A percentile compares a stretch with the other conserved stretches of the same genome.
phyloP scores from a whole-genome alignment of 805 yeast genomes.

The Lipomyces starkeyi region DNA sequence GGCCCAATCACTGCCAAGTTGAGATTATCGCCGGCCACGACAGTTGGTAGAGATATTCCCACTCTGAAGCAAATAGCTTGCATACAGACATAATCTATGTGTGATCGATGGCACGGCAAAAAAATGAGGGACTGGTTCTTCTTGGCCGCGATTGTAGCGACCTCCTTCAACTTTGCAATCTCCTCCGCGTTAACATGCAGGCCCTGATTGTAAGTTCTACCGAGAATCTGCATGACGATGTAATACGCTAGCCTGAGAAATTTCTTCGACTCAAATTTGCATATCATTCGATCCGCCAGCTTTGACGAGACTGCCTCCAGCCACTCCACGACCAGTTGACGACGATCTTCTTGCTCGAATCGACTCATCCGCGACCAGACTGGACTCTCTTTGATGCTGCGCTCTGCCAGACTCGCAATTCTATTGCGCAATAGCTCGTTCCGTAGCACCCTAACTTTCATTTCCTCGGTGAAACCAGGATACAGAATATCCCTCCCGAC shows the following conservation, averaged over 20 bases:
- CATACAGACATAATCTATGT: slow-evolving; percentile 63
- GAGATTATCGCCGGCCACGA: slow-evolving; percentile 70
- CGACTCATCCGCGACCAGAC: slow-evolving; percentile 38
- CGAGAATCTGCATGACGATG: slow-evolving; percentile 48
- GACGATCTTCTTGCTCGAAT: slow-evolving; percentile 41
- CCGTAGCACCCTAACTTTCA: slow-evolving; percentile 42
- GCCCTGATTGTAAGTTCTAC: slow-evolving; percentile 52
- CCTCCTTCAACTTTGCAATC: slow-evolving; percentile 44
- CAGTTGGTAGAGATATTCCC: slow-evolving; percentile 60
- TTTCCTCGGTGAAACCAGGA: slow-evolving; percentile 44
- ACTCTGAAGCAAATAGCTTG: slow-evolving; percentile 61
- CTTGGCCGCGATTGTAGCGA: slow-evolving; percentile 46
- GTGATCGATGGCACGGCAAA: slow-evolving; percentile 67
- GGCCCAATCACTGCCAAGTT: slow-evolving; percentile 63
- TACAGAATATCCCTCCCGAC: slow-evolving; percentile 47
- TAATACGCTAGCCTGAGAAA: slow-evolving; percentile 46
- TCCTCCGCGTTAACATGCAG: slow-evolving; percentile 49
- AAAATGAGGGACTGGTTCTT: slow-evolving; percentile 51
- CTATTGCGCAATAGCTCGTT: slow-evolving; percentile 44
- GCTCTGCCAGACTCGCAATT: slow-evolving; percentile 45
- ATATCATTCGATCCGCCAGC: slow-evolving; percentile 46
- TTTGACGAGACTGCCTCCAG: slow-evolving; percentile 43
- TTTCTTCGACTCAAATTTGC: slow-evolving; percentile 45
- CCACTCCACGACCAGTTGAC: slow-evolving; percentile 42
- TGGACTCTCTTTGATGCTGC: slow-evolving; percentile 43